Conservation (phyloP, 116 monocot species). For the Trichopus zeylanicus region DNA sequence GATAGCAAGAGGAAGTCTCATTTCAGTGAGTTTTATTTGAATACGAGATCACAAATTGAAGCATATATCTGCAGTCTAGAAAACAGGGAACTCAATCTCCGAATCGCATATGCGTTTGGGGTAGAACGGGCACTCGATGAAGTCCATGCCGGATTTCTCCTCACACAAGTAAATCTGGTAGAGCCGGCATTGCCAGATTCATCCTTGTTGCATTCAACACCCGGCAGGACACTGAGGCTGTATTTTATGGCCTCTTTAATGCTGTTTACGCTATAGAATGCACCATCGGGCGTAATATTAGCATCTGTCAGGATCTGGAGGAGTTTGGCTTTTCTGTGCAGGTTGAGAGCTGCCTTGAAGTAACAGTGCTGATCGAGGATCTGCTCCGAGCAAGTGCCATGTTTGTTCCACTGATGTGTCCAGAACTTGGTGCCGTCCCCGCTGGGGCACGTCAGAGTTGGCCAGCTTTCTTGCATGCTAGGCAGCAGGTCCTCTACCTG, state of each 20-base stretch:
- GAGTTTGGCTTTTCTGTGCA: slow-evolving; percentile 21
- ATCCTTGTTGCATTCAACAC: slow-evolving; percentile 36
- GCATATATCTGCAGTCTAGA: too few species aligned
- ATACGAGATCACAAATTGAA: too few species aligned
- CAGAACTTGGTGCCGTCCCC: slow-evolving; percentile 29
- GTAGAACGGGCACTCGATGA: slow-evolving; percentile 28
- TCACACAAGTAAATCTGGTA: slow-evolving; percentile 50
- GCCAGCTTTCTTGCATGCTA: slow-evolving; percentile 31
- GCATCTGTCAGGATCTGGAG: not conserved
- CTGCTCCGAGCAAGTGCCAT: slow-evolving; percentile 60
- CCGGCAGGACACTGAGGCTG: slow-evolving; percentile 7
- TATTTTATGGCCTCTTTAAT: not conserved
- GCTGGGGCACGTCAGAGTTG: slow-evolving; percentile 41
- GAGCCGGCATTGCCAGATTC: slow-evolving; percentile 28
- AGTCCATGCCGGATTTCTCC: slow-evolving; percentile 9
- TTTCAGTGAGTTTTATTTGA: too few species aligned
- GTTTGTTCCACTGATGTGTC: slow-evolving; percentile 55
- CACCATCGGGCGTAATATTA: slow-evolving; percentile 2
- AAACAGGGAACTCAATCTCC: slow-evolving; percentile 31
- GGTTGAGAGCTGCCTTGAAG: slow-evolving; percentile 39
- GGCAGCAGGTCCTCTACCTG: not conserved
- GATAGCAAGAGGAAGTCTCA: too few species aligned
- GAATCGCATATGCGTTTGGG: slow-evolving; percentile 19
- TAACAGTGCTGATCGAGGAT: slow-evolving; percentile 39
- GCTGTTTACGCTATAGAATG: slow-evolving; percentile 3